These are phyloP conservation scores for Monilinia aucupariae DNA, from an alignment of 2,329 filamentous ascomycete species.

Conservation along the genomic window DNA sequence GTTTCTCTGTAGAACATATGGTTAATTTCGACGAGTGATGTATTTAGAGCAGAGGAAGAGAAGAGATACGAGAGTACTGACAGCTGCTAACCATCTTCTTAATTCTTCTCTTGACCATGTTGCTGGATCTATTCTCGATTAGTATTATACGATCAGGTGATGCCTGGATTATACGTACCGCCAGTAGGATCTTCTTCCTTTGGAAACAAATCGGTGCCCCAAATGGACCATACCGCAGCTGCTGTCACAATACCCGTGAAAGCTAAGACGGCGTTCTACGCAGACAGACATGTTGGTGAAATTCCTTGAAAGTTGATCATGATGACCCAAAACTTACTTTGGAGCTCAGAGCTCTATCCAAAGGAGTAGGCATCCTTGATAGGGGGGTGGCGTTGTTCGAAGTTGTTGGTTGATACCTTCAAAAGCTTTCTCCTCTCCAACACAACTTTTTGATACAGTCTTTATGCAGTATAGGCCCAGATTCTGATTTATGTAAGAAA, in stretches of 20 bases:
- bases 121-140: slow-evolving; percentile 47
- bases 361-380: slow-evolving; percentile 58
- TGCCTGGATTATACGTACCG: slow-evolving; percentile 41
- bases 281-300: slow-evolving; percentile 11
- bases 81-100: slow-evolving; percentile 71
- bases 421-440: background rate
- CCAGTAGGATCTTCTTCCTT: slow-evolving; percentile 69
- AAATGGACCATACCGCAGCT: slow-evolving; percentile 77
- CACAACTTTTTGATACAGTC: background rate
- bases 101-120: slow-evolving; percentile 78
- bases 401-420: background rate
- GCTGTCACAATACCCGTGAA: slow-evolving; percentile 80
- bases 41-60: slow-evolving; percentile 2
- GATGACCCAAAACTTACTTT: slow-evolving; percentile 46
- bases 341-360: slow-evolving; percentile 65
- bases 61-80: slow-evolving; percentile 44
- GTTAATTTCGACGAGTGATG: slow-evolving; percentile 4
- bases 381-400: slow-evolving; percentile 10
- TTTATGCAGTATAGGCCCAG: background rate
- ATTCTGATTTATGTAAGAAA: background rate
- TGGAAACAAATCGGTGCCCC: slow-evolving; percentile 77
- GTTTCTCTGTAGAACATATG: slow-evolving; percentile 48
- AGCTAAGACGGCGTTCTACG: slow-evolving; percentile 63
- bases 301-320: background rate
- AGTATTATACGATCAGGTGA: background rate